Percentiles rank a stretch among this genome's conserved stretches.
phyloP scores from a whole-genome alignment of 257 asterid species.

The Jaltomata sinuosa region DNA sequence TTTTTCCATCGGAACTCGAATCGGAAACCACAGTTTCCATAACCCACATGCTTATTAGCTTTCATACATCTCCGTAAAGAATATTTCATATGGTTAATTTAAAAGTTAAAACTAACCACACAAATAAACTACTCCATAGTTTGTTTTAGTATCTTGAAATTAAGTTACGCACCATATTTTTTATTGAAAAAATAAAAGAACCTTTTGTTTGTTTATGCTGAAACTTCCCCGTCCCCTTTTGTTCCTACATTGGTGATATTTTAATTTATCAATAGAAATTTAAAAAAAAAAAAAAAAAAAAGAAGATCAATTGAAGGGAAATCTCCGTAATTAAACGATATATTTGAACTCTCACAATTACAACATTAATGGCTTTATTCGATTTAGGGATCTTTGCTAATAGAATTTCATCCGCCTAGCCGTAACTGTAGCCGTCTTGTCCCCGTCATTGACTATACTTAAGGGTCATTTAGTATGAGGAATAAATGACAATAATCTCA shows the following conservation, averaged over 20 bases:
- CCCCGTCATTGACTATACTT: too few species aligned
- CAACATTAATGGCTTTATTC: background rate
- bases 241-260: background rate
- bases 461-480: too few species aligned
- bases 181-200: background rate
- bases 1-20: background rate
- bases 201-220: background rate
- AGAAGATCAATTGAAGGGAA: background rate
- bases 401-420: too few species aligned
- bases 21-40: background rate
- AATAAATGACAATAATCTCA: too few species aligned
- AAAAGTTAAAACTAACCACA: background rate
- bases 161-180: background rate
- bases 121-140: background rate
- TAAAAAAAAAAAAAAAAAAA: too few species aligned
- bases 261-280: background rate
- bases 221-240: background rate
- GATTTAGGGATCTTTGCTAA: background rate
- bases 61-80: background rate
- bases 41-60: background rate
- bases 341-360: background rate
- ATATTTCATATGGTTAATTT: background rate
- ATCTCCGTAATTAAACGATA: background rate
- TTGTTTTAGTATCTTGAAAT: background rate
- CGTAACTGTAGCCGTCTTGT: too few species aligned